Base-by-base conservation (phyloP, 129 eudicot species). In the Flaveria brownii region DNA sequence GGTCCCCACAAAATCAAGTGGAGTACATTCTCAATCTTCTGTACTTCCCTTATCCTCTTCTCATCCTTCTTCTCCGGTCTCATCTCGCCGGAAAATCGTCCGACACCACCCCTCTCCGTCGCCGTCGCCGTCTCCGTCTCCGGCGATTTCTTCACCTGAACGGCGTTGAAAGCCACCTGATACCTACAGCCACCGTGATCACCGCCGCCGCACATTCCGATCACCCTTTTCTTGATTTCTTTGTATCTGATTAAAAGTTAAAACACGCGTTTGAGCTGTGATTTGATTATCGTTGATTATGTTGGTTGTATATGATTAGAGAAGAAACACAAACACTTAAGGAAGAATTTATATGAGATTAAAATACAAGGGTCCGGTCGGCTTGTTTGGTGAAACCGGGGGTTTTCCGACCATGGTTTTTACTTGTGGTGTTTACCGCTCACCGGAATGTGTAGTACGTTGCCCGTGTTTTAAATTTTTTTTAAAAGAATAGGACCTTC, bases 1-100 rank as follows among this genome's bases (percentile, higher is more conserved):
- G 84, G 84, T 68, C 80, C 84, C 84, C 84, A 80, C 61, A 56
- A 14, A 16, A 80, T 80, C 64, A 80, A 80, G 45, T 80, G 70
- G 23, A 80, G 80, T 36, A 80, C 49, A 17, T 80, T 80, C 56
- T 80, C 75, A 36, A 79, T 10, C 71, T 67, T 80, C 80, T 67
- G 63, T 45, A 74, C 41, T 2, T 80, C 80, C 70, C 64, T 80
- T 4, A 80, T 56, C 62, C 70, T 46, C 55, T 56, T 80, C 63
- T 28, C 11, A 74, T 73, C 83, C 14, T 22, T 80, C 46, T 43
- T 80, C 43, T 66, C 84, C 55, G 45, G 55, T 13, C 54, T 45
- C 70, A 41, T 43, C 61, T 72, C 46, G 57, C 74, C 50, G 41
- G 82, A 62, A 71, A 23, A 41, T 39, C 75, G 61, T 28, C 50